phyloP scores from a whole-genome alignment of 2,329 filamentous ascomycete genomes.

The Myriosclerotinia scirpicola region DNA sequence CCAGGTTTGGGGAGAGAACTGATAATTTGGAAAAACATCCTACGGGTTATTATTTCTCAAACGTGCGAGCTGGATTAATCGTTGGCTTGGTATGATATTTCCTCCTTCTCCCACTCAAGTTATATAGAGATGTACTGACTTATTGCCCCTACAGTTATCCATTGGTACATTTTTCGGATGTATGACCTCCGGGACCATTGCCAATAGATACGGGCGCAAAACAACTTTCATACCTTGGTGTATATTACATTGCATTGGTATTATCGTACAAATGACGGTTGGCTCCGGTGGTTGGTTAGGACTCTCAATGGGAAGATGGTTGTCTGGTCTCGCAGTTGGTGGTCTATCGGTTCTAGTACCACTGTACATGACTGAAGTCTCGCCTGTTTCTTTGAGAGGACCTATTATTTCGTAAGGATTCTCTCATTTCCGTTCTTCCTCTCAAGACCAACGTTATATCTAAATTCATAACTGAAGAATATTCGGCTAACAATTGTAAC shows the following conservation, averaged over 20 bases:
- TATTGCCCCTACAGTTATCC: constrained; percentile 53
- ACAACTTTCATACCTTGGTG: constrained; percentile 56
- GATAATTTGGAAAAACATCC: constrained; percentile 32
- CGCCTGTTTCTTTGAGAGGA: constrained; percentile 62
- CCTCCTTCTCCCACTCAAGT: background rate
- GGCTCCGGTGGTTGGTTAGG: constrained; percentile 61
- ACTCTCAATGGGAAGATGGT: constrained; percentile 60
- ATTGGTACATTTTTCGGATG: constrained; percentile 78
- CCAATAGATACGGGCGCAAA: constrained; percentile 62
- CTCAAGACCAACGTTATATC: background rate
- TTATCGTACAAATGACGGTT: constrained; percentile 62
- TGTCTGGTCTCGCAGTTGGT: constrained; percentile 67
- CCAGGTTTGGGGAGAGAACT: constrained; percentile 51
- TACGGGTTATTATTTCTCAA: constrained; percentile 49
- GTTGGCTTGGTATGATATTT: constrained; percentile 48
- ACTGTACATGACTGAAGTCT: constrained; percentile 66
- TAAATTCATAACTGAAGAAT: no score
- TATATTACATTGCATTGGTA: constrained; percentile 61
- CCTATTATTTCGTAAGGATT: constrained; percentile 55
- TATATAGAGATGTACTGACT: background rate
- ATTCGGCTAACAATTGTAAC: constrained; percentile 27
- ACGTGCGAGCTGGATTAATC: constrained; percentile 62
- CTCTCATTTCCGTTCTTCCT: background rate
- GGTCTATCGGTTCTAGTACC: constrained; percentile 65
- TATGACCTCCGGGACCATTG: constrained; percentile 70